Base-by-base conservation (phyloP, 164 flowering plant species). In the Cinnamomum micranthum region DNA sequence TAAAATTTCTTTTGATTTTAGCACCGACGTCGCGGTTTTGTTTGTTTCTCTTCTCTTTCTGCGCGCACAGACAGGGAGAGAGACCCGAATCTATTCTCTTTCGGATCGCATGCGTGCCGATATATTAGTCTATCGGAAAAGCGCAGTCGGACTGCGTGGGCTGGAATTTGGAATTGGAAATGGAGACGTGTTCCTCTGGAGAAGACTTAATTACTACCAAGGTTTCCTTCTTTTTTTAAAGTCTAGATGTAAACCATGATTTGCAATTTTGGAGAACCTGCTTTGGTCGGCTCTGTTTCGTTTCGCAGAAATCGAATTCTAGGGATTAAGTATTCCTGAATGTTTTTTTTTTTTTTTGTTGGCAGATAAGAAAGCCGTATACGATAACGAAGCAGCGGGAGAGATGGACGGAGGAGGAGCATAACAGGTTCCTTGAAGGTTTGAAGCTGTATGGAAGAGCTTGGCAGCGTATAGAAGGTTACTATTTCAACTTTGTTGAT, bases 361-460 rank as follows among this genome's bases (percentile, higher is more conserved):
- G 71, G 68, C 81, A 95, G 97, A 73, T 91, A n/a, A 87, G 98
- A 80, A 95, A 95, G 79, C 98, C 97, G 0, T 94, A 94, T 73
- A 94, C 97, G 7, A 92, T 94, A 6, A 90, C 94, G 3, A 92
- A 95, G 85, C 97, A 95, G 78, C 88, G 98, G 6, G 97, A 95
- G 82, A 84, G 95, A 82, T 95, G 98, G 98, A 92, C 98, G 24
- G 93, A 88, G 79, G 98, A 92, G 84, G 98, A 94, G 80, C 98
- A 94, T 75, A 86, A 85, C 76, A 87, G 92, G 87, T 94, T 94
- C 79, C 83, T 95, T 0, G 97, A 92, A 74, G 98, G 97, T 71
- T 77, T 94, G 83, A 92, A 89, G 84, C 93, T 94, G 63, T 82
- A 92, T 85, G 98, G 98, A 7, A 86, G 98, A 81, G 97, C 94